Evolutionary conservation across 768 basidiomycete species (phyloP), one percentile per base, ranked within the genome.

Genomic region (Rhizopogon vinicolor): DNA sequence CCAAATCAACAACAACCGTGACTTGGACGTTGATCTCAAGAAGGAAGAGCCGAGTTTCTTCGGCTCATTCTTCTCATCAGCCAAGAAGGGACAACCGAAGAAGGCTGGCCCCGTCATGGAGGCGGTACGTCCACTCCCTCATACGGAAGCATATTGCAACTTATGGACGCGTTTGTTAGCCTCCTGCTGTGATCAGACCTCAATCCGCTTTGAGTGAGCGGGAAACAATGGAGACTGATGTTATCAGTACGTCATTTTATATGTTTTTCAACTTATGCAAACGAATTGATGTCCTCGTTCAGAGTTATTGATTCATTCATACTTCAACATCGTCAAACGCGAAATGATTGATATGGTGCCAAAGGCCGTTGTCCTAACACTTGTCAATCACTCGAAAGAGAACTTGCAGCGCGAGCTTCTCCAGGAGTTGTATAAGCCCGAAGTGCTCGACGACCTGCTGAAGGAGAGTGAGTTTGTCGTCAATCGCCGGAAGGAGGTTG

Each of bases 291-390:
- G 31, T 59, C 5, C 45, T 43, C 9, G 12, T 41, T 31, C 66
- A 95, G 93, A 99, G 73, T 81, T 98, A 45, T 85, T 99, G 66
- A 98, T 98, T 63, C 82, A 90, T 69, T 97, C 93, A 4, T 98
- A 98, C 73, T 98, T 90, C 80, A 94, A 97, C 75, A 94, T 98
- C 61, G 93, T 98, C 53, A 98, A 99, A 76, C 88, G 95, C 56
- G 96, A 98, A 74, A 93, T 98, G 91, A 98, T 98, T 65, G 96
- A 98, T 73, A 97, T 97, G 93, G 91, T 98, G 25, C 96, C 96
- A 7, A 99, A 99, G 72, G 92, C 92, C 16, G 93, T 97, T 68
- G 85, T 89, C 9, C 75, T 91, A 60, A 98, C 92, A 14, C 84
- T 98, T 37, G 96, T 99, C 49, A 89, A 85, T 67, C 86, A 86